phyloP scores from a whole-genome alignment of 495 filamentous ascomycete species.

The Penicillium arizonense region DNA sequence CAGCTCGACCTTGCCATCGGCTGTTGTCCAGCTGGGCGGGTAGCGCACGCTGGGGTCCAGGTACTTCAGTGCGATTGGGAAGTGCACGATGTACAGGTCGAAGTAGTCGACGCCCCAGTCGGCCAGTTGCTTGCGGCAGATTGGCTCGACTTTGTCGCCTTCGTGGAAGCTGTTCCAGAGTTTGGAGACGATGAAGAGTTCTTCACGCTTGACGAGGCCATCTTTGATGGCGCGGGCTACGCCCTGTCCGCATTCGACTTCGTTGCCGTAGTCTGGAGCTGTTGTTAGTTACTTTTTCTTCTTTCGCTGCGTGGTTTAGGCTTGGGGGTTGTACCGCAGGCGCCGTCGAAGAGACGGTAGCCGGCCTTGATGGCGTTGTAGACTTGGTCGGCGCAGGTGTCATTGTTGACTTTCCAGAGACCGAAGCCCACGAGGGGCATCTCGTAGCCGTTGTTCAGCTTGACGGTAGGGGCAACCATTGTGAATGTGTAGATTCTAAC shows the following conservation, averaged over 20 bases:
- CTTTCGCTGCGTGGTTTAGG: background rate
- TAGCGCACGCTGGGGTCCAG: slow-evolving; percentile 76
- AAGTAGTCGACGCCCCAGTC: slow-evolving; percentile 87
- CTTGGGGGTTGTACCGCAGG: slow-evolving; percentile 61
- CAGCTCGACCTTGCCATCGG: slow-evolving; percentile 58
- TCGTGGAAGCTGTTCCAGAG: slow-evolving; percentile 92
- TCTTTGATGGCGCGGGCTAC: slow-evolving; percentile 85
- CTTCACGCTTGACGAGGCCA: slow-evolving; percentile 78
- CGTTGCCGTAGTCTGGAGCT: slow-evolving; percentile 78
- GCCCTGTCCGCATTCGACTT: slow-evolving; percentile 79
- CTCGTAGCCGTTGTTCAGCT: slow-evolving; percentile 75
- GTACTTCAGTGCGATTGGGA: slow-evolving; percentile 77
- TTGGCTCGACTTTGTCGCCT: slow-evolving; percentile 67
- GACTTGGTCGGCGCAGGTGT: slow-evolving; percentile 72
- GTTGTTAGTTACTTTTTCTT: slow-evolving; percentile 21
- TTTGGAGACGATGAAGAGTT: slow-evolving; percentile 91
- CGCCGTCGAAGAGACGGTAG: slow-evolving; percentile 85
- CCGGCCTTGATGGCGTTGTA: slow-evolving; percentile 89
- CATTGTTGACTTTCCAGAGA: slow-evolving; percentile 85
- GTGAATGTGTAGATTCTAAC: background rate
- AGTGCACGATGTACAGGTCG: slow-evolving; percentile 81
- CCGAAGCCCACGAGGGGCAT: slow-evolving; percentile 86
- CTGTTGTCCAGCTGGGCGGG: slow-evolving; percentile 71
- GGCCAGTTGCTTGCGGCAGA: slow-evolving; percentile 67
- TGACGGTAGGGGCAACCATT: slow-evolving; percentile 51